These are phyloP conservation scores for Teunomyces pallodes DNA, from an alignment of 805 yeast species.

Conservation along the genomic window DNA sequence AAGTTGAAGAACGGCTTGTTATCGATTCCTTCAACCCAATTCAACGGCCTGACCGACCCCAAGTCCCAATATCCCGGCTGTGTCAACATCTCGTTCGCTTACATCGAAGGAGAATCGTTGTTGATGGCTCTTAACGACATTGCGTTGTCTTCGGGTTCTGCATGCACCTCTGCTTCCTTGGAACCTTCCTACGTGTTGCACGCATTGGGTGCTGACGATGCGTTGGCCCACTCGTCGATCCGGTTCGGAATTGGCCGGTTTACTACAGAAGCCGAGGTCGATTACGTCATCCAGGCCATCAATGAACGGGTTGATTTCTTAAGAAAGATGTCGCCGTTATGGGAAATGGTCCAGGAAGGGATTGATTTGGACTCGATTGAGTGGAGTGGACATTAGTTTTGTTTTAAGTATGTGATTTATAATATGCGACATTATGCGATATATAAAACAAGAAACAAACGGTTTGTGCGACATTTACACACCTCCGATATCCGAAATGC, in stretches of 20 bases:
- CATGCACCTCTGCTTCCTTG: conserved; percentile 96
- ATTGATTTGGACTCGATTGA: conserved; percentile 90
- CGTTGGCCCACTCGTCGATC: conserved; percentile 96
- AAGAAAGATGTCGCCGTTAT: conserved; percentile 89
- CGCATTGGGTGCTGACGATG: conserved; percentile 97
- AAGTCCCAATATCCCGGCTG: conserved; percentile 74
- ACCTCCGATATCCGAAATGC: no score
- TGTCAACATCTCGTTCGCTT: conserved; percentile 94
- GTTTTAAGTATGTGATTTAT: background rate
- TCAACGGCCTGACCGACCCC: conserved; percentile 74
- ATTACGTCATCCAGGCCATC: conserved; percentile 87
- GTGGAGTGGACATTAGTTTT: conserved; percentile 87
- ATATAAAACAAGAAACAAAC: background rate
- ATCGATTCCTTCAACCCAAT: conserved; percentile 80
- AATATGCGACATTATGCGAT: background rate
- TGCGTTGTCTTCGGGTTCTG: conserved; percentile 94
- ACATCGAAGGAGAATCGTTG: conserved; percentile 96
- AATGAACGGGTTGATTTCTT: conserved; percentile 85
- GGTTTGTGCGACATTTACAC: no score
- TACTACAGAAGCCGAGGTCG: conserved; percentile 94
- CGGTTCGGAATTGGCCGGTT: conserved; percentile 97
- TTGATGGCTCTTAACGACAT: conserved; percentile 97
- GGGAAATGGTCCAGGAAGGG: conserved; percentile 99
- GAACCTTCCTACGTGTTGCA: conserved; percentile 97
- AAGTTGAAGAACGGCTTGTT: conserved; percentile 72